Evolutionary conservation across 2,329 filamentous ascomycete species (phyloP).

Genomic region (Pyricularia grisea): DNA sequence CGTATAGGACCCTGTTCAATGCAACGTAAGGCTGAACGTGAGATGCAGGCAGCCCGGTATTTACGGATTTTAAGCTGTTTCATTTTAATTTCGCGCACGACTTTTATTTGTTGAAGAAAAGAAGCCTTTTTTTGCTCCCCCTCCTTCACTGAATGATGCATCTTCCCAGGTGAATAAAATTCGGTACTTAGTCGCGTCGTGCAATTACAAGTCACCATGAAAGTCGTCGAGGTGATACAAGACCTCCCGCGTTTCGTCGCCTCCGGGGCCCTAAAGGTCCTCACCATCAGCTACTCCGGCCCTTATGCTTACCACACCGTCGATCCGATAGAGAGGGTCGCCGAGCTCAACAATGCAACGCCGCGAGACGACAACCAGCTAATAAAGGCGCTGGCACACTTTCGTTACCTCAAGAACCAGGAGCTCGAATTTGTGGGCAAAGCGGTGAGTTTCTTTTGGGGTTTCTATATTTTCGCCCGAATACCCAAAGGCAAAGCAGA

Average conservation of each 20-base stretch:
- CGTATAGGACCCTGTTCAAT: background rate
- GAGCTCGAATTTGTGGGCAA: constrained; percentile 2
- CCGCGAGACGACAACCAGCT: background rate
- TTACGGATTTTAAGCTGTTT: background rate
- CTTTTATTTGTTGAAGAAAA: too few relatives aligned
- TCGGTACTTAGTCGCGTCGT: background rate
- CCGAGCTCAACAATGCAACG: background rate
- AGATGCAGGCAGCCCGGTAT: background rate
- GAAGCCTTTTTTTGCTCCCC: too few relatives aligned
- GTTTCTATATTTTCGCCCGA: background rate
- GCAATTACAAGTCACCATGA: background rate
- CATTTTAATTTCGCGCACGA: too few relatives aligned
- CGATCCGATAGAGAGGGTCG: background rate
- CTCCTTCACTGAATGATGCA: too few relatives aligned
- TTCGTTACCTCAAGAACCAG: background rate
- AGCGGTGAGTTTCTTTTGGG: constrained; percentile 1
- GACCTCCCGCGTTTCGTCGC: background rate
- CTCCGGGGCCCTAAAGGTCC: constrained; percentile 4
- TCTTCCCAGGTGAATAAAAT: too few relatives aligned
- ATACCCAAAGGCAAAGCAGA: too few relatives aligned
- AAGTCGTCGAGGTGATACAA: background rate
- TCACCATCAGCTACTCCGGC: constrained; percentile 25
- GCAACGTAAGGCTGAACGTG: background rate
- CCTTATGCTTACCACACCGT: constrained; percentile 2
- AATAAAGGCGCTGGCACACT: background rate